Evolutionary conservation across 1,284 basidiomycete species (phyloP), one percentile per base, ranked within the genome.

Genomic region (Trametes polyzona): DNA sequence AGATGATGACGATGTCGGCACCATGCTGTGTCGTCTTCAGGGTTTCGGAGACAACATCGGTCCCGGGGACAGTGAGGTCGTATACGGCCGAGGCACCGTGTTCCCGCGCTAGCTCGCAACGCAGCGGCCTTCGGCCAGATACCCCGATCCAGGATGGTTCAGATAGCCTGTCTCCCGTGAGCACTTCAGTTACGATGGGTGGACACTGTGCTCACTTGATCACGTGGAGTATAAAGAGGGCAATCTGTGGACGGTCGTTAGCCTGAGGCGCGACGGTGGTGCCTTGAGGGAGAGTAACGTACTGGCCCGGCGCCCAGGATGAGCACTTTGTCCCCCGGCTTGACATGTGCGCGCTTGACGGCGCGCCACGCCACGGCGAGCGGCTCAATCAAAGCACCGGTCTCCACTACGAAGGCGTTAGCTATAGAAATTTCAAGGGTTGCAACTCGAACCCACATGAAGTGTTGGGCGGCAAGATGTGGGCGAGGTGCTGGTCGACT

Each of bases 291-390:
- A 4, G 6, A 10, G 12, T n/a, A 16, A 43, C 32, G 56, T 49
- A 71, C 70, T 2, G 73, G 73, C 0, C 73, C 73, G 6, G 65
- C 67, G 2, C 72, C 73, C 21, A 70, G 48, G 14, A 74, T 65
- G 24, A 75, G 66, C 3, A 67, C 72, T 3, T 51, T 69, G 36
- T 65, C 54, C 0, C 71, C 70, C 5, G 63, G 47, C 43, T 65
- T 61, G 52, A 73, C 65, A 5, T 66, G 64, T 4, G 67, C 63
- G 23, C 62, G 53, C 50, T 71, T 68, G 29, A 73, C 67, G 1
- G 71, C 72, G 35, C 72, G 70, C 64, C 72, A 71, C 1, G 68
- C 71, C 1, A 75, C 71, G 0, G 73, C 64, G 2, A 75, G 58
- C 0, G 73, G 73, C 55, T 75, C 71, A 17, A 69, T 58, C 57